Evolutionary conservation across 1,284 basidiomycete genomes (phyloP), one percentile per base, ranked within the genome.

Genomic region (Apiotrichum veenhuisii): DNA sequence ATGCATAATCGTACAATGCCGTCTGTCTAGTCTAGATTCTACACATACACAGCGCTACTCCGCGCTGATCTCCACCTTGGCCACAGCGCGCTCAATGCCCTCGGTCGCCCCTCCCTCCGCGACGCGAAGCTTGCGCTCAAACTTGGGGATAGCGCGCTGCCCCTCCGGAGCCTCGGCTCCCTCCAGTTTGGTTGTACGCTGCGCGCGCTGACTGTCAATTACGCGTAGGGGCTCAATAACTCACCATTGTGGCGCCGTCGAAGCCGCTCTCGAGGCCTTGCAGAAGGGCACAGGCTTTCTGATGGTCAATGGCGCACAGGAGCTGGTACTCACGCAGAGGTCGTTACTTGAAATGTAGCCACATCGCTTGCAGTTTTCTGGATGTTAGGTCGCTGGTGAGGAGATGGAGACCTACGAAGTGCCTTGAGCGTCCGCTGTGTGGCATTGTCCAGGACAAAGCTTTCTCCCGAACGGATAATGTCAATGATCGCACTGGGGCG

Each of bases 401-500:
- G 3, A 1, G 37, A 27, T 1, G 0, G 5, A 9, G 37, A 78
- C 85, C 72, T 74, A 91, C 89, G 88, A 73, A 91, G 87, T 22
- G 80, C 74, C 72, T 90, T 91, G 73, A 89, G 86, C 0, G 81
- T 82, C 26, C 84, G 85, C 72, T 86, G 88, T 14, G 90, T 84
- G 63, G 86, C 87, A 57, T 89, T 87, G 64, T 82, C 85, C 40
- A 91, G 80, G 68, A 88, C 87, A 67, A 89, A 94, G 12, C 85
- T 87, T 73, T 97, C 93, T 5, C 93, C 94, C 0, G 91, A 94
- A 70, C 96, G 90, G 51, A 98, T 97, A 62, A 98, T 96, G 72
- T 99, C 95, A 57, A 99, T 90, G 63, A 98, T 97, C 2, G 91
- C 89, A 66, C 88, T 91, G 0, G 96, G 93, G 20, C 95, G 83